These are phyloP conservation scores for Cryptococcus sp. DNA, from an alignment of 1,284 basidiomycete genomes.

Conservation along the genomic window DNA sequence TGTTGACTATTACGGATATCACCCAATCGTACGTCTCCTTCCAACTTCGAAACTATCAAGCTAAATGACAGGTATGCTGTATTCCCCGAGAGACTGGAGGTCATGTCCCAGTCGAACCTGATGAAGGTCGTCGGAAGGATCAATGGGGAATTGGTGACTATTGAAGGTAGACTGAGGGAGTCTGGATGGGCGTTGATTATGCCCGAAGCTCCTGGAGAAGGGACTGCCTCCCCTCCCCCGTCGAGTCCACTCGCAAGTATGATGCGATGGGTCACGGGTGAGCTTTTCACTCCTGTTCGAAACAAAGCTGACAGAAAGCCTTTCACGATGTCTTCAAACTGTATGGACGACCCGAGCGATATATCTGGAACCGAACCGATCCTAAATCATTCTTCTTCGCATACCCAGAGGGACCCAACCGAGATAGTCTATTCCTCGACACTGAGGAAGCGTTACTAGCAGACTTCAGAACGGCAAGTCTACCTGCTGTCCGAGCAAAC, in stretches of 20 bases:
- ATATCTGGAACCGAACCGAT: slow-evolving; percentile 82
- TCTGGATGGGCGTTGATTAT: slow-evolving; percentile 84
- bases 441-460: slow-evolving; percentile 73
- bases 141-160: slow-evolving; percentile 64
- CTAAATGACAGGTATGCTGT: slow-evolving; percentile 66
- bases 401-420: slow-evolving; percentile 39
- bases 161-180: slow-evolving; percentile 50
- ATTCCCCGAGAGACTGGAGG: slow-evolving; percentile 88
- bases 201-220: slow-evolving; percentile 64
- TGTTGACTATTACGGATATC: slow-evolving; percentile 43
- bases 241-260: slow-evolving; percentile 61
- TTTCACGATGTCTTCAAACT: slow-evolving; percentile 81
- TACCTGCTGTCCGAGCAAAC: slow-evolving; percentile 62
- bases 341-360: slow-evolving; percentile 73
- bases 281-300: slow-evolving; percentile 20
- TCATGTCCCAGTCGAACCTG: slow-evolving; percentile 78
- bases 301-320: slow-evolving; percentile 48
- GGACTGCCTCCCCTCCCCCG: slow-evolving; percentile 27
- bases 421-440: slow-evolving; percentile 69
- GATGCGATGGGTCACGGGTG: slow-evolving; percentile 90
- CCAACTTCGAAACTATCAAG: neutral
- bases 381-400: slow-evolving; percentile 49
- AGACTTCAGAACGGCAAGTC: slow-evolving; percentile 73
- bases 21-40: slow-evolving; percentile 38
- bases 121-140: slow-evolving; percentile 81